Evolutionary conservation across 768 basidiomycete genomes (phyloP).

Genomic region (Russula dissimulans): DNA sequence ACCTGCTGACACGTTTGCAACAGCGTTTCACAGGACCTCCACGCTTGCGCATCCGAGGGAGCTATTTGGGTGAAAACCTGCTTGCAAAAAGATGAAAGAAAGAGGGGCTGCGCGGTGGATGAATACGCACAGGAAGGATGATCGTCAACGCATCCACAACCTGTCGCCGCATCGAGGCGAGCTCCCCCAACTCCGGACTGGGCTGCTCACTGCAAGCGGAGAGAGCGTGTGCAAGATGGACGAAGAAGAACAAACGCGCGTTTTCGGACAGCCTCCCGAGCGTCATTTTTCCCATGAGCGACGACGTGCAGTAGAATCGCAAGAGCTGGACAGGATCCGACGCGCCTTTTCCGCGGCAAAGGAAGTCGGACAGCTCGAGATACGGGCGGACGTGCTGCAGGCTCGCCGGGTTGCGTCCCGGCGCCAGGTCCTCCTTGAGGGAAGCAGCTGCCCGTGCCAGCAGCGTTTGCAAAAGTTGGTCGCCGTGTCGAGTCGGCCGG

Average conservation of each 20-base stretch:
- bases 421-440: conserved; percentile 27
- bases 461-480: conserved; percentile 33
- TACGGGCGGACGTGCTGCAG: conserved; percentile 34
- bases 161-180: conserved; percentile 35
- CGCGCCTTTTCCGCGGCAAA: conserved; percentile 35
- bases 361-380: conserved; percentile 37
- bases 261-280: conserved; percentile 37
- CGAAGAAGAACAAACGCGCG: conserved; percentile 39
- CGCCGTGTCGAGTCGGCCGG: conserved; percentile 29
- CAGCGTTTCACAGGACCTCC: conserved; percentile 33
- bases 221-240: conserved; percentile 37
- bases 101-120: background rate
- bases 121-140: conserved; percentile 38
- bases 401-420: conserved; percentile 23
- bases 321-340: conserved; percentile 40
- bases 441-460: conserved; percentile 30
- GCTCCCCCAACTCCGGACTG: conserved; percentile 24
- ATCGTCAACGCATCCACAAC: conserved; percentile 42
- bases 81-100: conserved; percentile 19
- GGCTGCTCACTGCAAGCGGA: conserved; percentile 30
- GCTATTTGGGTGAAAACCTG: conserved; percentile 27
- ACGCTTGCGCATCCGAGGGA: conserved; percentile 25
- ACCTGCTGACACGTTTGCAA: conserved; percentile 39
- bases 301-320: conserved; percentile 40
- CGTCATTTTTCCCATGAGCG: conserved; percentile 36